A percentile compares a stretch with the other conserved stretches of the same genome.
These are phyloP conservation scores for Lichtheimia hyalospora DNA, from an alignment of 371 early-diverging fungal species.

Conservation along the genomic window DNA sequence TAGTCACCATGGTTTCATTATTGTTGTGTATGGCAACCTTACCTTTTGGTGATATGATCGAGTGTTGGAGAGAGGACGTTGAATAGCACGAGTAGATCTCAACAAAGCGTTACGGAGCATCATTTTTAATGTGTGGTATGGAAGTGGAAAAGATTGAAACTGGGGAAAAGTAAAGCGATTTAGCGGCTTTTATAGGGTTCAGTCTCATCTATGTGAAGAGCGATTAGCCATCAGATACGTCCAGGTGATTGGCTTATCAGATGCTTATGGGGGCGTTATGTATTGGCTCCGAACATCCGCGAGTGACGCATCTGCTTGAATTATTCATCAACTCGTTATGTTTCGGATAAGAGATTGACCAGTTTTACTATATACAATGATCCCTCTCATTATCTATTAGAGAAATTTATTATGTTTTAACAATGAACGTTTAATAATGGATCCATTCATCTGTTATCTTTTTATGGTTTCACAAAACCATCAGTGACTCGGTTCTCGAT, in stretches of 20 bases:
- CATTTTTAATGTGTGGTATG: neutral
- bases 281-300: conserved; percentile 1
- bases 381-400: no score
- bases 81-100: conserved; percentile 17
- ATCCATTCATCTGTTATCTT: no score
- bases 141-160: conserved; percentile 1
- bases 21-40: neutral
- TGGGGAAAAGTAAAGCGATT: conserved; percentile 6
- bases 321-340: no score
- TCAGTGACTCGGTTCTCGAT: no score
- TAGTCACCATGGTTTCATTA: neutral
- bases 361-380: no score
- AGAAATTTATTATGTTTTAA: no score
- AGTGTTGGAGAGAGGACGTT: conserved; percentile 12
- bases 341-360: no score
- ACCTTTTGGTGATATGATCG: conserved; percentile 27
- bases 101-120: conserved; percentile 23
- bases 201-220: no score
- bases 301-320: neutral
- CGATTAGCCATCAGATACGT: neutral
- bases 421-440: no score
- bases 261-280: neutral
- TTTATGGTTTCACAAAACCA: no score
- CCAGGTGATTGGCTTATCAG: conserved; percentile 1
- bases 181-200: neutral